Conservation (phyloP, 2,329 filamentous ascomycete species). For the Fusarium foetens region DNA sequence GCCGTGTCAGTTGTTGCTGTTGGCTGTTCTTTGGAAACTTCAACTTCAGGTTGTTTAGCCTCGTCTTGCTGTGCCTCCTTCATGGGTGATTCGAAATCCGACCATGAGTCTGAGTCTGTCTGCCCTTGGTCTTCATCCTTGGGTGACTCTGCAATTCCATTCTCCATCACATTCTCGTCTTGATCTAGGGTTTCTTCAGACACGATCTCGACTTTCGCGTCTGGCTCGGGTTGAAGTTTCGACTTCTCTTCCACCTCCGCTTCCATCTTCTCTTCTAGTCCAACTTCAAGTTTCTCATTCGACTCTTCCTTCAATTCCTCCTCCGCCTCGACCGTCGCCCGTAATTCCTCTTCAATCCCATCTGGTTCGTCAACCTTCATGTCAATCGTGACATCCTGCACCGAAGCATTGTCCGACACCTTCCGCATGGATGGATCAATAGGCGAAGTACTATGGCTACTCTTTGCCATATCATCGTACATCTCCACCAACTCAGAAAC, state of each 20-base stretch:
- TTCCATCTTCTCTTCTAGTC: background rate
- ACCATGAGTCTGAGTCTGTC: conserved; percentile 32
- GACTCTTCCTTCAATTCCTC: background rate
- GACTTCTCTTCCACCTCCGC: background rate
- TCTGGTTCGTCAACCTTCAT: background rate
- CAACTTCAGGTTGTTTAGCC: background rate
- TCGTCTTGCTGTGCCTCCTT: conserved; percentile 8
- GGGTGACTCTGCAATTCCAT: background rate
- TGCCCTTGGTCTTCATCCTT: background rate
- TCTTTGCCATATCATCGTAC: conserved; percentile 58
- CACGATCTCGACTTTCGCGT: background rate
- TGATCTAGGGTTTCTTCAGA: conserved; percentile 1
- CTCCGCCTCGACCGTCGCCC: background rate
- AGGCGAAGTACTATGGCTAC: conserved; percentile 36
- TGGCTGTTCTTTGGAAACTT: background rate
- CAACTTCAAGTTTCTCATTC: background rate
- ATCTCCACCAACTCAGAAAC: conserved; percentile 62
- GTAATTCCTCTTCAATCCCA: background rate
- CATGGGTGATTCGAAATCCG: conserved; percentile 32
- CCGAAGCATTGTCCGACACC: conserved; percentile 2
- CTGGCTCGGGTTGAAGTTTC: background rate
- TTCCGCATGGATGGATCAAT: conserved; percentile 34
- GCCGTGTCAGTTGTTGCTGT: background rate
- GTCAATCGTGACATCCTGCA: conserved; percentile 9
- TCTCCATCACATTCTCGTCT: background rate